Evolutionary conservation across 805 yeast genomes (phyloP).

Genomic region (Monosporozyma servazzii): DNA sequence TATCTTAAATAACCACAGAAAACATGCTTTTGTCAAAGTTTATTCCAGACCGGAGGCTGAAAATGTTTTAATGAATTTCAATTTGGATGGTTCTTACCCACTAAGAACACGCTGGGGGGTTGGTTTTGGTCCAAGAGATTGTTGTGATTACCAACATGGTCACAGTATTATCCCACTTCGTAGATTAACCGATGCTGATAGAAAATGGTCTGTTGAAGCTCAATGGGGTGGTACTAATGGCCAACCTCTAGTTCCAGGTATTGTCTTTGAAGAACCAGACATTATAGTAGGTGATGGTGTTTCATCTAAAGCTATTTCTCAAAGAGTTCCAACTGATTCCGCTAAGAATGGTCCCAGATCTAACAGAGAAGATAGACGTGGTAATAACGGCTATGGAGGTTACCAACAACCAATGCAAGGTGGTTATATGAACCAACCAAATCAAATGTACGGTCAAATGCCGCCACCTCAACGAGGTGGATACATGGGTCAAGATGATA

Average conservation of each 20-base stretch:
- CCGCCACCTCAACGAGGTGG: slow-evolving; percentile 10
- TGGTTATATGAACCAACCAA: slow-evolving; percentile 1
- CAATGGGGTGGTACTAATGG: slow-evolving; percentile 98
- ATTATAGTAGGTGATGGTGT: slow-evolving; percentile 93
- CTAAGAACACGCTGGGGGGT: slow-evolving; percentile 97
- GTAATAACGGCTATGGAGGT: neutral
- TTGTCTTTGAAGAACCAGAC: slow-evolving; percentile 93
- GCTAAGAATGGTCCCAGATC: slow-evolving; percentile 81
- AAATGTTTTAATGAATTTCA: slow-evolving; percentile 61
- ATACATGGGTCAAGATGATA: slow-evolving; percentile 4
- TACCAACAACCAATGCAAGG: slow-evolving; percentile 6
- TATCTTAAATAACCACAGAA: slow-evolving; percentile 77
- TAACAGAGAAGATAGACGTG: slow-evolving; percentile 42
- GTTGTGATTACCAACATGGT: slow-evolving; percentile 92
- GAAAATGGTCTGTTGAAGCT: slow-evolving; percentile 77
- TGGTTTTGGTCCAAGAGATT: slow-evolving; percentile 97
- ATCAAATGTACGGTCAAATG: slow-evolving; percentile 16
- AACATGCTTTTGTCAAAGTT: slow-evolving; percentile 93
- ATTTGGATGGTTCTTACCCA: slow-evolving; percentile 50
- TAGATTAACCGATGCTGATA: slow-evolving; percentile 90
- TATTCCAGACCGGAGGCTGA: slow-evolving; percentile 90
- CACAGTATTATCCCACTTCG: slow-evolving; percentile 77
- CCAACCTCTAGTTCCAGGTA: slow-evolving; percentile 63
- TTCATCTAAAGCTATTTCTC: slow-evolving; percentile 83
- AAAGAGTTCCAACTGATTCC: slow-evolving; percentile 86